Evolutionary conservation across 495 filamentous ascomycete species (phyloP), one percentile per base, ranked within the genome.

Genomic region (Penicillium salamii): DNA sequence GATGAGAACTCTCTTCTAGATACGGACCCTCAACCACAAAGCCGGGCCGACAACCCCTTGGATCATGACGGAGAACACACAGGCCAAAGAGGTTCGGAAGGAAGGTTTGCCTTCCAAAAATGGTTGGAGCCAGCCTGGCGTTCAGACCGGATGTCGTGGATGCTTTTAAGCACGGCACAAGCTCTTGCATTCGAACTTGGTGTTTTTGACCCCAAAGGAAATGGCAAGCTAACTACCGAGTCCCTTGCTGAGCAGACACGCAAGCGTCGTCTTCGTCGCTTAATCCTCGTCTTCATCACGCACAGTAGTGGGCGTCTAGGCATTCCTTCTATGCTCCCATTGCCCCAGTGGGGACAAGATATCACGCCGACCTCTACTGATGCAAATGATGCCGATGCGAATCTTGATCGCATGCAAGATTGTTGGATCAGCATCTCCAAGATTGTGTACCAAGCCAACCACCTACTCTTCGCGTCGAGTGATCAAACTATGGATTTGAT

Each of bases 91-190:
- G 58, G 54, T 9, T 80, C 83, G 7, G 75, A 77, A 43, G 78
- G 71, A 13, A 63, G 71, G 80, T 66, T 76, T 11, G 82, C 87
- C 19, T 92, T 96, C 44, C 89, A 91, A 59, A 91, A 89, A 61
- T 97, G 93, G 88, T 80, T 96, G 24, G 93, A 97, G 64, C 93
- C 93, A 13, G 90, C 89, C n/a, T 91, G 90, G 88, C 75, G 92
- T 53, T 95, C 89, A 51, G 93, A 98, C 53, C 86, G 91, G 33
- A 96, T 98, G 91, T 96, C 89, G 55, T 97, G 93, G 95, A 97
- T 96, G 89, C 66, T 98, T 12, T 78, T 98, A 38, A 93, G 90
- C 49, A 93, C 88, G 24, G 90, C 90, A 5, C 84, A 93, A 71
- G 84, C 90, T 2, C 72, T 98, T 31, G 88, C 91, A 1, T 95